Base-by-base conservation (phyloP, 805 yeast species). In the Candida nitratophila region DNA sequence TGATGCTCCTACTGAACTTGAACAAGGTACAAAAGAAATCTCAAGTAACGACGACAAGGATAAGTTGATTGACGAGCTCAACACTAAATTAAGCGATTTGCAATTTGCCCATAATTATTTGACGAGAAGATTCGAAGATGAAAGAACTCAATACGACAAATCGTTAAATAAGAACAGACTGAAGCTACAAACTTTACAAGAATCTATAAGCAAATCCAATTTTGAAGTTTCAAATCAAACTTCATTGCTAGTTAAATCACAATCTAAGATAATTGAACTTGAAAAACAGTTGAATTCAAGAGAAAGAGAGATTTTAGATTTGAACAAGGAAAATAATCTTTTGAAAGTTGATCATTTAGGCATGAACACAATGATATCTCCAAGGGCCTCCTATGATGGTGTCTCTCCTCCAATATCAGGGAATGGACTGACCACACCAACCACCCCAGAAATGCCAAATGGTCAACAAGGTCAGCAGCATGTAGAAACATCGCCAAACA, bases 41-140 rank as follows among this genome's bases (percentile, higher is more conserved):
- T 27, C 17, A 19, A 36, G 17, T 12, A 17, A 22, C 15, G 21
- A 39, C 5, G 22, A 37, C 10, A 39, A 33, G n/a, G 41, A 45
- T 3, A 33, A 46, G 22, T 37, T 41, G 17, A 34, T 35, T 24
- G 51, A 50, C 9, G 59, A 54, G 29, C 45, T 59, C 33, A 50
- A 50, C 22, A 76, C 83, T 0, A 88, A 89, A 0, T 64, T 84
- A 41, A 74, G 70, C 44, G 93, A 84, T 57, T 66, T 84, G 42
- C 80, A 83, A 50, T 76, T 84, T 56, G 83, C 88, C 2, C 88
- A 83, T 59, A 79, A 73, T 47, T 84, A 81, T 55, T 64, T 84
- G 44, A 72, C 83, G 2, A 77, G 79, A 54, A 86, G 82, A 52
- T 84, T 74, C 53, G 85, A 81, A 50, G 76, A 79, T 47, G 85